A percentile compares a stretch with the other conserved stretches of the same genome.
These are phyloP conservation scores for Phylloporus rhodoxanthus DNA, from an alignment of 768 basidiomycete genomes.

Conservation along the genomic window DNA sequence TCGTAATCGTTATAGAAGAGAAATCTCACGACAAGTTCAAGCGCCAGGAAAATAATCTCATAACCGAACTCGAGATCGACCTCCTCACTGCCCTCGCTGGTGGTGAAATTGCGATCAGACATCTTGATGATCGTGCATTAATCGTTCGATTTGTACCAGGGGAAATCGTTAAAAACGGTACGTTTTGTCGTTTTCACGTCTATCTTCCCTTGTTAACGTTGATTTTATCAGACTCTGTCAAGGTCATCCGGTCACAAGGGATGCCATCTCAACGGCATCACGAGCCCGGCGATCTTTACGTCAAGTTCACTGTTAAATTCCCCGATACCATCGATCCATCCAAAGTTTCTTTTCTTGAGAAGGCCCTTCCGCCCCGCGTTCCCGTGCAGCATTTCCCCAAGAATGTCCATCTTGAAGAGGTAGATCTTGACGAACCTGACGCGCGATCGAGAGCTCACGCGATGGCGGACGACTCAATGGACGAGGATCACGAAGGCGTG, in stretches of 20 bases:
- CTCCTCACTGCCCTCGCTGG: constrained; percentile 90
- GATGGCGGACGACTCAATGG: constrained; percentile 77
- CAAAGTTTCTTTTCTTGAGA: constrained; percentile 68
- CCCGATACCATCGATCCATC: constrained; percentile 72
- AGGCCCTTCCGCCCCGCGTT: constrained; percentile 75
- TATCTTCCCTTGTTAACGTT: background rate
- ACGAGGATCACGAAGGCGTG: constrained; percentile 81
- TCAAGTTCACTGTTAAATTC: constrained; percentile 84
- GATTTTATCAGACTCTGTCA: constrained; percentile 61
- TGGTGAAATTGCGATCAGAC: constrained; percentile 83
- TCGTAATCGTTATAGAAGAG: constrained; percentile 90
- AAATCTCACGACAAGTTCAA: constrained; percentile 86
- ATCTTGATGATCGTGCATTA: constrained; percentile 89
- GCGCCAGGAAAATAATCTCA: constrained; percentile 82
- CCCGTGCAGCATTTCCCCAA: constrained; percentile 64
- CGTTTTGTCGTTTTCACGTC: constrained; percentile 23
- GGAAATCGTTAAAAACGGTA: constrained; percentile 90
- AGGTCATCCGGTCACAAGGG: constrained; percentile 90
- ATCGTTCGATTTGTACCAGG: constrained; percentile 81
- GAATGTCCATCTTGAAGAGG: constrained; percentile 73
- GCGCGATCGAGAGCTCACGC: constrained; percentile 42
- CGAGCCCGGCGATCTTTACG: constrained; percentile 88
- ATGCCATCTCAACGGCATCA: constrained; percentile 99
- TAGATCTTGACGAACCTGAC: constrained; percentile 74
- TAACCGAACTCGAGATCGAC: constrained; percentile 85